Evolutionary conservation across 495 filamentous ascomycete genomes (phyloP), one percentile per base, ranked within the genome.

Genomic region (Neurospora sp.): DNA sequence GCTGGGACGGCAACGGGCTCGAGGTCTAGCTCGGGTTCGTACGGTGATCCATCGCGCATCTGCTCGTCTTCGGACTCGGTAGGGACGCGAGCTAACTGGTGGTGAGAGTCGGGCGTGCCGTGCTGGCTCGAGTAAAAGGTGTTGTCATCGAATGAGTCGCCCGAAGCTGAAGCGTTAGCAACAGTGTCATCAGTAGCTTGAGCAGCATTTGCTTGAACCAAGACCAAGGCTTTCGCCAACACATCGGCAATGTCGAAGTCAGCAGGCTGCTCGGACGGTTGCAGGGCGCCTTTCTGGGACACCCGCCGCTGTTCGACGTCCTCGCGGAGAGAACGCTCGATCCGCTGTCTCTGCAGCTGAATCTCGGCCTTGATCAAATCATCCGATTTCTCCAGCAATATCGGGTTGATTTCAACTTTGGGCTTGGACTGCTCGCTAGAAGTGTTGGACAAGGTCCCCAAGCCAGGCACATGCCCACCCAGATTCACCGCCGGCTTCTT

Each of bases 111-210:
- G 42, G 86, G 85, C 0, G 85, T 86, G 71, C 85, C 84, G 79
- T 83, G 81, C 82, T 89, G 90, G 85, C 93, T 97, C 68, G 94
- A 97, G 83, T 98, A 97, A 81, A 96, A 95, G n/a, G 93, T 94
- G 75, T 96, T 94, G 77, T 95, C 91, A 81, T 97, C 94, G 81
- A 93, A 92, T 12, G 93, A 94, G 77, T 94, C 93, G 85, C 86
- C 90, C 74, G 87, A 83, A 74, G 87, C 85, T 80, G 85, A 82
- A 71, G 80, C 84, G 82, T 89, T 88, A 86, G 85, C 84, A 77
- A 81, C 86, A 81, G 87, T 83, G 75, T 90, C 80, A 38, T 90
- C 89, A 79, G 87, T 89, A 71, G 79, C 44, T 69, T 77, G 77
- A 69, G 78, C 75, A 76, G 80, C 77, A 65, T 79, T 80, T 73